Evolutionary conservation across 352 stramenopile species (phyloP).

Genomic region (Phytopythium vexans): DNA sequence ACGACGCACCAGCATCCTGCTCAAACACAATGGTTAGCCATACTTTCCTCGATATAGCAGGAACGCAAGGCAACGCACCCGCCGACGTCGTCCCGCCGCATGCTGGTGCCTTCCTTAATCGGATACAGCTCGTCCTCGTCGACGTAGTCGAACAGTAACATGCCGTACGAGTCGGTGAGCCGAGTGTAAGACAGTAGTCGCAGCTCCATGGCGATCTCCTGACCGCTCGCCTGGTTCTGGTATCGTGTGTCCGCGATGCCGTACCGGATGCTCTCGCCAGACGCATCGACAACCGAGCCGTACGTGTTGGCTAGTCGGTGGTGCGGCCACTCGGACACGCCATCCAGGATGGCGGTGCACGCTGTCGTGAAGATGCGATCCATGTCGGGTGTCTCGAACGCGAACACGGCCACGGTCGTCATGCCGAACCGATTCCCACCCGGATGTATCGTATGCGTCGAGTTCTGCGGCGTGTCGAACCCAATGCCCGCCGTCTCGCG

Average conservation of each 20-base stretch:
- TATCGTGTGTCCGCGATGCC: conserved; percentile 18
- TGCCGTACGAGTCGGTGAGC: conserved; percentile 14
- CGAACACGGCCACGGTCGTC: conserved; percentile 25
- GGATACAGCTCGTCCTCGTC: conserved; percentile 27
- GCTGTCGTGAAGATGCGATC: conserved; percentile 17
- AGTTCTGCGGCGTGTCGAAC: conserved; percentile 14
- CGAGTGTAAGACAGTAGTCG: conserved; percentile 25
- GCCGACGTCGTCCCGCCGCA: conserved; percentile 22
- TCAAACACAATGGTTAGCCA: conserved; percentile 2
- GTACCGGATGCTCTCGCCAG: conserved; percentile 24
- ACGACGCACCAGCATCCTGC: conserved; percentile 28
- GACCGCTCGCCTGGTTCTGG: conserved; percentile 15
- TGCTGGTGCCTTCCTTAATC: conserved; percentile 9
- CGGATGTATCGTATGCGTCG: conserved; percentile 18
- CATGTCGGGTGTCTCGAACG: conserved; percentile 22
- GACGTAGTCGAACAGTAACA: conserved; percentile 33
- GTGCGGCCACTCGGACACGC: conserved; percentile 22
- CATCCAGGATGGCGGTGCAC: conserved; percentile 20
- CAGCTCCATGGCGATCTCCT: conserved; percentile 20
- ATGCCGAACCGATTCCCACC: conserved; percentile 18
- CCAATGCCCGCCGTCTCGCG: conserved; percentile 15
- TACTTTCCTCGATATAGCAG: conserved; percentile 8
- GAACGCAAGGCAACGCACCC: conserved; percentile 24
- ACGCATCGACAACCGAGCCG: conserved; percentile 10
- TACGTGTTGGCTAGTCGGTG: conserved; percentile 20